Conservation (phyloP, 352 stramenopile species). For the Globisporangium apiculatum region DNA sequence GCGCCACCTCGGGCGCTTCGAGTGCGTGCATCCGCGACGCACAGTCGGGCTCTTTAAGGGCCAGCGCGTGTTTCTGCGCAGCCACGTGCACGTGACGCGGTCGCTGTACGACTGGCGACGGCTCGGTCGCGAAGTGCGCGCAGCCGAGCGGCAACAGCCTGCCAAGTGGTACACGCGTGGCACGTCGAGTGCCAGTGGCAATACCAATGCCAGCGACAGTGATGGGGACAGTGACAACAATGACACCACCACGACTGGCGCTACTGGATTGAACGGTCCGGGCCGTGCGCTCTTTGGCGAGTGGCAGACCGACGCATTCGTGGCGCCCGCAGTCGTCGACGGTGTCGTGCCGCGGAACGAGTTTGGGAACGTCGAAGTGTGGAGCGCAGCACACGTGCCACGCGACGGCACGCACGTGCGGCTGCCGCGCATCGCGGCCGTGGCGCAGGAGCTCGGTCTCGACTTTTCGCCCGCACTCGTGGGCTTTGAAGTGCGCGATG, state of each 20-base stretch:
- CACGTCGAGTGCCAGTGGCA: neutral
- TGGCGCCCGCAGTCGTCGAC: constrained; percentile 41
- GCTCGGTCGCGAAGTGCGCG: constrained; percentile 51
- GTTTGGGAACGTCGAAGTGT: constrained; percentile 86
- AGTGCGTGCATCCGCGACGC: constrained; percentile 67
- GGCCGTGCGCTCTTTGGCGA: constrained; percentile 43
- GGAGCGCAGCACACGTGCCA: constrained; percentile 65
- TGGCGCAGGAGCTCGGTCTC: constrained; percentile 62
- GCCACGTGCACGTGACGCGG: constrained; percentile 42
- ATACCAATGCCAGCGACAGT: constrained; percentile 10
- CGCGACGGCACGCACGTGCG: constrained; percentile 48
- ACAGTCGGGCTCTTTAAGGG: constrained; percentile 74
- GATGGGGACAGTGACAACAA: constrained; percentile 10
- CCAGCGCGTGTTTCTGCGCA: constrained; percentile 59
- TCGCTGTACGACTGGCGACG: constrained; percentile 68
- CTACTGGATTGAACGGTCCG: neutral
- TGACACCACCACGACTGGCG: neutral
- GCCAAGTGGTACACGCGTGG: constrained; percentile 38
- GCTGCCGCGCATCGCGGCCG: constrained; percentile 50
- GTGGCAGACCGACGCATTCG: constrained; percentile 71
- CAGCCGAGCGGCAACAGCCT: constrained; percentile 40
- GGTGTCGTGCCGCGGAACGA: constrained; percentile 75
- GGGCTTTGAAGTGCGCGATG: constrained; percentile 69
- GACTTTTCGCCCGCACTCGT: constrained; percentile 78
- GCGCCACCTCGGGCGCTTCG: constrained; percentile 49